phyloP scores from a whole-genome alignment of 2,329 filamentous ascomycete genomes.

The Aspergillus sp. region DNA sequence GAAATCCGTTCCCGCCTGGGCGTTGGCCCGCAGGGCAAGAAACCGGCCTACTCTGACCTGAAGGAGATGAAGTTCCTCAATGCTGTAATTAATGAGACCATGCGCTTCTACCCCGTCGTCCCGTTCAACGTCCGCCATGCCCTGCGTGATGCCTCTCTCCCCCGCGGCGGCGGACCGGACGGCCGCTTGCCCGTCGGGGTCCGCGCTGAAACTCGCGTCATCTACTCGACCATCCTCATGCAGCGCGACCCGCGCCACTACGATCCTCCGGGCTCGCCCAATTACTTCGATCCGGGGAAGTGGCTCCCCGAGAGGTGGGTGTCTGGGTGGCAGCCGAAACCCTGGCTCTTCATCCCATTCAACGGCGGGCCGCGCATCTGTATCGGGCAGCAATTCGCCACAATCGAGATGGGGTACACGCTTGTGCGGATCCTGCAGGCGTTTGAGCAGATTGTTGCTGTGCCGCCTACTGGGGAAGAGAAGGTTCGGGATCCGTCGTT shows the following conservation, averaged over 20 bases:
- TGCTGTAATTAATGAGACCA: slow-evolving; percentile 64
- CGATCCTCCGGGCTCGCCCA: slow-evolving; percentile 28
- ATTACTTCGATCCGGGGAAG: slow-evolving; percentile 33
- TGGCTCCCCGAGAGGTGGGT: slow-evolving; percentile 47
- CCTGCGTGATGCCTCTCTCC: slow-evolving; percentile 65
- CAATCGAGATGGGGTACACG: slow-evolving; percentile 50
- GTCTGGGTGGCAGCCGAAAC: slow-evolving; percentile 43
- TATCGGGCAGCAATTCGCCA: slow-evolving; percentile 53
- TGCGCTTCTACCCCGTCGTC: slow-evolving; percentile 68
- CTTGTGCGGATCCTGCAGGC: slow-evolving; percentile 37
- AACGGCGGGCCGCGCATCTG: slow-evolving; percentile 48
- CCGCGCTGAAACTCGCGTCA: slow-evolving; percentile 40
- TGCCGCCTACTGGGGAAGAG: slow-evolving; percentile 23
- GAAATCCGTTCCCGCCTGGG: slow-evolving; percentile 67
- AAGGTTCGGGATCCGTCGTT: slow-evolving; percentile 29
- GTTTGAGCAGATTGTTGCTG: slow-evolving; percentile 30
- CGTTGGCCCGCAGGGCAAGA: slow-evolving; percentile 41
- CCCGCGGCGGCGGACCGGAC: slow-evolving; percentile 51
- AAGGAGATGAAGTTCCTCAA: slow-evolving; percentile 80
- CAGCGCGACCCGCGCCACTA: slow-evolving; percentile 46
- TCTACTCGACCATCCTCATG: slow-evolving; percentile 47
- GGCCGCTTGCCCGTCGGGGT: slow-evolving; percentile 39
- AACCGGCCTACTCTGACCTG: slow-evolving; percentile 63
- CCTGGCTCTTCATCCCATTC: slow-evolving; percentile 50
- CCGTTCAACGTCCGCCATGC: slow-evolving; percentile 71